Evolutionary conservation across 345 rosid genomes (phyloP), one percentile per base, ranked within the genome.

Genomic region (Firmiana major): DNA sequence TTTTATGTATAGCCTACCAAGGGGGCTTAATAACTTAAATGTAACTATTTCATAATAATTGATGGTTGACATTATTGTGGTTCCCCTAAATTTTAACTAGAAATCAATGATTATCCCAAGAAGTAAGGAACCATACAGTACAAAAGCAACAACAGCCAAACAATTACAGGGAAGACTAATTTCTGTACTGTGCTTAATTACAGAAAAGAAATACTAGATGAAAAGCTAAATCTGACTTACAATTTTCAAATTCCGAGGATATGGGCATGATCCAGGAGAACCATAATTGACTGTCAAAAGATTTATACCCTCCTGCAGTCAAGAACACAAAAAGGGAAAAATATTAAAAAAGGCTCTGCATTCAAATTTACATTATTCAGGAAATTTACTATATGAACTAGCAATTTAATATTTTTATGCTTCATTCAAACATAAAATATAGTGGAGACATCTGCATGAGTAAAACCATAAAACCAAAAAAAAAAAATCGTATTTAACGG

Each of bases 281-380:
- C 97, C 98, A 78, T 90, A 94, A 81, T 88, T 90, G 76, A 94
- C 90, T 24, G 96, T 93, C 84, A 94, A 85, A 78, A 94, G 79
- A 82, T 88, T 88, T 79, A 80, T 87, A 80, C 98, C 98, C 75
- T 69, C 73, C 74, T 69, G 72, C 34, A 24, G 13, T 45, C n/a
- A 63, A 62, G 40, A 63, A 5, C 54, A 67, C 4, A n/a, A 42
- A 22, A 43, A 7, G 12, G 28, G 31, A 65, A 4, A 4, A 19
- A 65, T 19, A 21, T 5, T 43, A 67, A 67, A 34, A 67, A 67
- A 22, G 54, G 34, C 53, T 42, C 51, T 49, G 13, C 54, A 21
- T n/a, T 22, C n/a, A 45, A 51, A 66, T 67, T 49, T n/a, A 67
- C 68, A 22, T 43, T 34, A 67, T 43, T 67, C 72, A 67, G 21